phyloP scores from a whole-genome alignment of 129 eudicot species.

The Chrysanthemum makinoi region DNA sequence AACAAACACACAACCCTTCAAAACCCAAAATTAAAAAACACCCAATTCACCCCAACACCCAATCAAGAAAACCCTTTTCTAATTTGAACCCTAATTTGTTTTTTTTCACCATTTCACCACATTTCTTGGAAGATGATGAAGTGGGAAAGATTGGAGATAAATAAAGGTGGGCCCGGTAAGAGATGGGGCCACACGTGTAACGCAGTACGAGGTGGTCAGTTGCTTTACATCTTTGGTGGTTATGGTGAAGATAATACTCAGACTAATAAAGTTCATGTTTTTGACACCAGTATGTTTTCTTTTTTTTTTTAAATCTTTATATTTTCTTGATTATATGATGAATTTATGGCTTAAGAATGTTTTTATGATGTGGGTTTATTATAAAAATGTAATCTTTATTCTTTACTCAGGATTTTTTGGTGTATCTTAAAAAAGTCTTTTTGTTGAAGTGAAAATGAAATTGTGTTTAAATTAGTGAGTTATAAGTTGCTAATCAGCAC shows the following conservation, averaged over 20 bases:
- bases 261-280: slow-evolving; percentile 83
- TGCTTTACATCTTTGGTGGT: slow-evolving; percentile 89
- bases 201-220: slow-evolving; percentile 85
- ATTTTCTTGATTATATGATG: neutral
- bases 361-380: neutral
- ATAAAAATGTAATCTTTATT: neutral
- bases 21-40: neutral
- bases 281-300: slow-evolving; percentile 60
- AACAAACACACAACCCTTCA: slow-evolving; percentile 1
- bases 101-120: slow-evolving; percentile 16
- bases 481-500: slow-evolving; percentile 12
- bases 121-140: slow-evolving; percentile 46
- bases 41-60: neutral
- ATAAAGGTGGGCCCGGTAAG: slow-evolving; percentile 72
- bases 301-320: neutral
- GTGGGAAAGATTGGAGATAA: slow-evolving; percentile 69
- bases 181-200: slow-evolving; percentile 99
- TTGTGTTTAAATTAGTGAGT: neutral
- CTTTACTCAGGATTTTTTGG: too few relatives aligned
- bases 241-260: slow-evolving; percentile 84
- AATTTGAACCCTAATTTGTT: slow-evolving; percentile 23
- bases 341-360: slow-evolving; percentile 12
- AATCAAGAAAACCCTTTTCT: neutral
- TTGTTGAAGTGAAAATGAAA: neutral
- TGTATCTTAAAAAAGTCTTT: too few relatives aligned